Percentiles rank a stretch among this genome's conserved stretches.
phyloP scores from a whole-genome alignment of 2,329 filamentous ascomycete species.

The Monilinia polystroma region DNA sequence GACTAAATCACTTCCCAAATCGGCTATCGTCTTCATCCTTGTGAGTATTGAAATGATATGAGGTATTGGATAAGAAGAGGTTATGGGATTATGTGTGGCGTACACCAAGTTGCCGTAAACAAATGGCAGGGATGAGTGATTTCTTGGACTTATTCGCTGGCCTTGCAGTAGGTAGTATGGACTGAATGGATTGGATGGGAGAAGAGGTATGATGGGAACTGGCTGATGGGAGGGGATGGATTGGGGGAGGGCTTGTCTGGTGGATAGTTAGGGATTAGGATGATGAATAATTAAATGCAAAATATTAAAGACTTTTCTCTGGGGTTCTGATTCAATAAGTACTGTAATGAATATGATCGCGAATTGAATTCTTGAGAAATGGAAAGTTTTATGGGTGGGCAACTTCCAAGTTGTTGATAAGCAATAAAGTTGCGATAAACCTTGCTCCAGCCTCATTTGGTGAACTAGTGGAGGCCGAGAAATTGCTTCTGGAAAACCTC shows the following conservation, averaged over 20 bases:
- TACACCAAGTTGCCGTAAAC: not conserved
- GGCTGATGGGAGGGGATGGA: not conserved
- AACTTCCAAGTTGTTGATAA: too few relatives aligned
- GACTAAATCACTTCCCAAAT: not conserved
- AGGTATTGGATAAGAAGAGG: slow-evolving; percentile 8
- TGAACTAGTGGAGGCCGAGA: slow-evolving; percentile 13
- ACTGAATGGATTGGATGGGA: not conserved
- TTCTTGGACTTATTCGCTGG: slow-evolving; percentile 22
- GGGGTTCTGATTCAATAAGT: too few relatives aligned
- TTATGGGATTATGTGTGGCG: slow-evolving; percentile 8
- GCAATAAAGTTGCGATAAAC: slow-evolving; percentile 15
- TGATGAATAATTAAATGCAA: too few relatives aligned
- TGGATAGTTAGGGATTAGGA: not conserved
- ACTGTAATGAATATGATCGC: not conserved
- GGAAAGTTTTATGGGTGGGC: slow-evolving; percentile 5
- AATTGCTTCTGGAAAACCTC: not conserved
- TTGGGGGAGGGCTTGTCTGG: not conserved
- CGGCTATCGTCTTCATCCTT: not conserved
- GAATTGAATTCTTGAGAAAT: not conserved
- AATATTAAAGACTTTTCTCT: too few relatives aligned
- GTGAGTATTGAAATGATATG: not conserved
- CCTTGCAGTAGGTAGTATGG: slow-evolving; percentile 18
- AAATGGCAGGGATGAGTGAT: not conserved
- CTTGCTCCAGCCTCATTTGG: slow-evolving; percentile 15
- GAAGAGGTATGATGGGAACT: not conserved